Evolutionary conservation across 805 yeast species (phyloP).

Genomic region (Wickerhamomyces tratensis): DNA sequence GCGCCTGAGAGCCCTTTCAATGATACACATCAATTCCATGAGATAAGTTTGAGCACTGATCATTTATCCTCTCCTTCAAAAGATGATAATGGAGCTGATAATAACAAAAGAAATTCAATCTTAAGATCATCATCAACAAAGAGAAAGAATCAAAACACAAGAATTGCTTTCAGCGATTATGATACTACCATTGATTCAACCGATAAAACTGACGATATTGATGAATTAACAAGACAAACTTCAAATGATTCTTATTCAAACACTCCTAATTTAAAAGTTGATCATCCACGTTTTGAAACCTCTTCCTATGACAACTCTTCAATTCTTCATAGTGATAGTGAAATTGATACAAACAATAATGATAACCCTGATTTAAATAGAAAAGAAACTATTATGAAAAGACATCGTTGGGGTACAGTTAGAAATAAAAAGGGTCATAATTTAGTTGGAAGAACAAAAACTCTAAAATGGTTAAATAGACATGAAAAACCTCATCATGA

Average conservation of each 20-base stretch:
- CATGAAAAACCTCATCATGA: constrained; percentile 23
- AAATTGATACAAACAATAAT: constrained; percentile 4
- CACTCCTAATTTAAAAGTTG: constrained; percentile 15
- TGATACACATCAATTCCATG: constrained; percentile 16
- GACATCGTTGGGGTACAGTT: constrained; percentile 89
- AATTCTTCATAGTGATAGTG: neutral
- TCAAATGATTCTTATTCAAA: constrained; percentile 12
- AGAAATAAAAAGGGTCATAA: constrained; percentile 68
- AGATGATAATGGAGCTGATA: neutral
- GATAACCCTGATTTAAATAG: constrained; percentile 11
- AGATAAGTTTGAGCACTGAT: constrained; percentile 14
- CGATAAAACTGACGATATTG: constrained; percentile 1
- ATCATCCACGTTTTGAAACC: neutral
- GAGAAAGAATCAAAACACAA: constrained; percentile 11
- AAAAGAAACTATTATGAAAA: constrained; percentile 48
- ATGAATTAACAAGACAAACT: constrained; percentile 8
- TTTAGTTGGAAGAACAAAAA: constrained; percentile 44
- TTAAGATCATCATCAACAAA: constrained; percentile 7
- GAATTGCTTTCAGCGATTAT: constrained; percentile 15
- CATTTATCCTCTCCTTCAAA: neutral
- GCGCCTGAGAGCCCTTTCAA: constrained; percentile 18
- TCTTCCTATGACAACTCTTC: constrained; percentile 14
- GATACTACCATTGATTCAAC: constrained; percentile 5
- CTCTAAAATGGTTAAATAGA: constrained; percentile 39
- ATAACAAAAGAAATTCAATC: constrained; percentile 12